Evolutionary conservation across 2,329 filamentous ascomycete species (phyloP).

Genomic region (Bipolaris sorokiniana): DNA sequence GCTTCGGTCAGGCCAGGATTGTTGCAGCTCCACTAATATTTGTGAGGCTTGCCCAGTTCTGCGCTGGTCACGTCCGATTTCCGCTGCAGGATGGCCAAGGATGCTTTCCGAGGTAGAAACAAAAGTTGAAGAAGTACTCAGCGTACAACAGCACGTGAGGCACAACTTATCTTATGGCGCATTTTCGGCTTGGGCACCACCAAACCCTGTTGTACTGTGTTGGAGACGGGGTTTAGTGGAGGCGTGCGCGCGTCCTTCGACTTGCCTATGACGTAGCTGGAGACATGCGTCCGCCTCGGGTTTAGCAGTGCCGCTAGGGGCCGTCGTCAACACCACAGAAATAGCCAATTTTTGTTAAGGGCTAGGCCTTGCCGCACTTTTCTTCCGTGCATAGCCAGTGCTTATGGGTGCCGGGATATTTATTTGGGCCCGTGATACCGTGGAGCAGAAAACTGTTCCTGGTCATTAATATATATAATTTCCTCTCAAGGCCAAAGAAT

Average conservation of each 20-base stretch:
- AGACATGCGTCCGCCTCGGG: slow-evolving; percentile 2
- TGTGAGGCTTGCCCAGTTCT: slow-evolving; percentile 7
- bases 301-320: slow-evolving; percentile 1
- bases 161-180: not conserved
- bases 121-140: not conserved
- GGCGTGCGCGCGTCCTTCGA: slow-evolving; percentile 5
- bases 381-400: not conserved
- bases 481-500: not conserved
- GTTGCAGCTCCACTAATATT: slow-evolving; percentile 13
- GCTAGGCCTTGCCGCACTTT: not conserved
- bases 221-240: slow-evolving; percentile 10
- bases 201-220: slow-evolving; percentile 9
- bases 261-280: slow-evolving; percentile 10
- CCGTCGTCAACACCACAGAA: not conserved
- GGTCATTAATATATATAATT: not conserved
- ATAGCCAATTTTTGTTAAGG: not conserved
- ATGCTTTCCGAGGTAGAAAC: not conserved
- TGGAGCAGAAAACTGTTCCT: no score
- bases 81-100: not conserved
- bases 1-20: slow-evolving; percentile 7
- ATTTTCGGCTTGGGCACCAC: slow-evolving; percentile 8
- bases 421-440: no score
- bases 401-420: not conserved
- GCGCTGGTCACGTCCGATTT: slow-evolving; percentile 5
- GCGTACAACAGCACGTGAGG: not conserved